Evolutionary conservation across 805 yeast genomes (phyloP).

Genomic region (Suhomyces pyralidae): DNA sequence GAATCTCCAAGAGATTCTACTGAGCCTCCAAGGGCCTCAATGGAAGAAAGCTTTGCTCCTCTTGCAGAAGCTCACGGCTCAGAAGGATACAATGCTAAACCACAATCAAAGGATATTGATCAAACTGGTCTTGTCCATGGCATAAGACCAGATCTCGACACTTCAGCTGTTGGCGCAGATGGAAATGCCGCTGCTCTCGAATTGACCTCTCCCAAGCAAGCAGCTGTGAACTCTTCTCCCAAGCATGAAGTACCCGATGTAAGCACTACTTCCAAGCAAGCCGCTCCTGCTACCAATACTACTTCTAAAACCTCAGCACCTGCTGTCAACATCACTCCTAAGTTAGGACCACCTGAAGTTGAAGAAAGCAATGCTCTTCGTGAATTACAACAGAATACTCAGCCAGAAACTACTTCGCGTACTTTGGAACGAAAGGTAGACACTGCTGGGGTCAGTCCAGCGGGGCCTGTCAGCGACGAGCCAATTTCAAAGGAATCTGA

Average conservation of each 20-base stretch:
- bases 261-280: background rate
- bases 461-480: background rate
- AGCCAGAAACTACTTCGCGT: background rate
- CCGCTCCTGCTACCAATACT: background rate
- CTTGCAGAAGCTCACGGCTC: background rate
- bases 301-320: background rate
- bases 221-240: background rate
- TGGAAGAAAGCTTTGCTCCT: conserved; percentile 3
- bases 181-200: background rate
- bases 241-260: background rate
- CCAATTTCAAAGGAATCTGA: background rate
- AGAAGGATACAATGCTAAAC: background rate
- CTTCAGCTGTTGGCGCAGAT: background rate
- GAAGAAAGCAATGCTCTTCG: background rate
- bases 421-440: background rate
- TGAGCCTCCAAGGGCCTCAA: background rate
- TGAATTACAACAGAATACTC: background rate
- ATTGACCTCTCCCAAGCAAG: background rate
- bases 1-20: background rate
- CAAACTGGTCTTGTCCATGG: background rate
- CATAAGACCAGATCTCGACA: background rate
- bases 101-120: background rate
- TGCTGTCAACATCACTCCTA: background rate
- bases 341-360: background rate
- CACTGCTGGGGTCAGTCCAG: background rate